A percentile compares a stretch with the other conserved stretches of the same genome.
Evolutionary conservation across 164 flowering plant genomes (phyloP).

Genomic region (Berberis thunbergii): DNA sequence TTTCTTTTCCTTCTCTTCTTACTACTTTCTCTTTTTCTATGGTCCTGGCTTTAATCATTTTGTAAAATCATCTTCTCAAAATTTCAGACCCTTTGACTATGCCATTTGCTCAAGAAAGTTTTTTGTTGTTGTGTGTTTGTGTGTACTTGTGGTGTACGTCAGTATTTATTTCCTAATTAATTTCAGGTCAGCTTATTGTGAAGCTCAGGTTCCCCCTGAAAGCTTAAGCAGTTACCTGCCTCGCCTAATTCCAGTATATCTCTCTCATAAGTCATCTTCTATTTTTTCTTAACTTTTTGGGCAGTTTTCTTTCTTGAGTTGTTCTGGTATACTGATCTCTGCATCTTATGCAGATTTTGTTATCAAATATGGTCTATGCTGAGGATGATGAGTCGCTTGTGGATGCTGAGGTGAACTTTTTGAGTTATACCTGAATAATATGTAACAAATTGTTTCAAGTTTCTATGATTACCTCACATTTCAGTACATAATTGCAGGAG

Average conservation of each 20-base stretch:
- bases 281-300: neutral
- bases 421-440: constrained; percentile 10
- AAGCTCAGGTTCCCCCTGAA: constrained; percentile 73
- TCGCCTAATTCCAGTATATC: constrained; percentile 69
- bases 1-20: no score
- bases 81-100: neutral
- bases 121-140: no score
- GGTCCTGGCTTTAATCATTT: no score
- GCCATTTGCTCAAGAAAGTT: neutral
- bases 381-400: constrained; percentile 93
- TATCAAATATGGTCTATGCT: constrained; percentile 95
- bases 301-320: neutral
- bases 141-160: no score
- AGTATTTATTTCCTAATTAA: constrained; percentile 4
- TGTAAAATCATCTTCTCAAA: no score
- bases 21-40: no score
- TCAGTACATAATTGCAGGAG: constrained; percentile 54
- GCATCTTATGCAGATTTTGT: constrained; percentile 47
- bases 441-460: neutral
- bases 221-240: constrained; percentile 70
- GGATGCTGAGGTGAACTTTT: constrained; percentile 80
- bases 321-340: neutral
- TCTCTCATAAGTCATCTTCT: neutral
- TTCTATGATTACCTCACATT: constrained; percentile 11
- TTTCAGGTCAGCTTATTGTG: constrained; percentile 91